Evolutionary conservation across 805 yeast genomes (phyloP).

Genomic region (Monosporozyma servazzii): DNA sequence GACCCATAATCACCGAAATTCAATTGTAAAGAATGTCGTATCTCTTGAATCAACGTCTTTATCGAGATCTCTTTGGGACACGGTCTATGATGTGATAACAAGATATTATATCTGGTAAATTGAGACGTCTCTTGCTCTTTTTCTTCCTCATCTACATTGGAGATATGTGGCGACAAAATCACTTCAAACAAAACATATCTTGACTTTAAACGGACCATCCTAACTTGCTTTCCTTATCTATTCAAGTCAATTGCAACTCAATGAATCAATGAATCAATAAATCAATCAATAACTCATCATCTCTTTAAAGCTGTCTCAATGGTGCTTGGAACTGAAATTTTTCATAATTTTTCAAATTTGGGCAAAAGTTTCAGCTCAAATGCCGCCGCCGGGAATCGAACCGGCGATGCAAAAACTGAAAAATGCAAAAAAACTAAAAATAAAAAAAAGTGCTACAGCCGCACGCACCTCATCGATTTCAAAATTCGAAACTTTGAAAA

Average conservation of each 20-base stretch:
- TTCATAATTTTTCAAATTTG: no score
- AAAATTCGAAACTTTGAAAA: not conserved
- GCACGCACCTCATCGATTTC: not conserved
- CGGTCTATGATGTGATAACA: slow-evolving; percentile 42
- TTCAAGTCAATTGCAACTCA: no score
- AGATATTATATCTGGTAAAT: not conserved
- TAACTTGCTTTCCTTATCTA: not conserved
- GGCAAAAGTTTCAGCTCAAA: no score
- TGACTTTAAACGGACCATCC: slow-evolving; percentile 85
- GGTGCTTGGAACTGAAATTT: no score
- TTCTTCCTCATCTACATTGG: not conserved
- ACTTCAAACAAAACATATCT: slow-evolving; percentile 78
- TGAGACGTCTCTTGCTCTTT: not conserved
- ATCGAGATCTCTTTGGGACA: slow-evolving; percentile 41
- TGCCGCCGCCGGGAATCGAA: no score
- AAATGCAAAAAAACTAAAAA: not conserved
- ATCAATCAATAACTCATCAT: no score
- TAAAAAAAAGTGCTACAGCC: not conserved
- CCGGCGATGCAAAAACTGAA: not conserved
- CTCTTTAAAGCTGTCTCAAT: no score
- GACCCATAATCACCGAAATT: slow-evolving; percentile 75
- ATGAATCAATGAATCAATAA: no score
- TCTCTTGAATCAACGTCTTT: slow-evolving; percentile 41
- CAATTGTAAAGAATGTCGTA: slow-evolving; percentile 47
- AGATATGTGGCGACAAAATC: slow-evolving; percentile 45